These are phyloP conservation scores for Stropharia rugosoannulata DNA, from an alignment of 768 basidiomycete genomes.

Conservation along the genomic window DNA sequence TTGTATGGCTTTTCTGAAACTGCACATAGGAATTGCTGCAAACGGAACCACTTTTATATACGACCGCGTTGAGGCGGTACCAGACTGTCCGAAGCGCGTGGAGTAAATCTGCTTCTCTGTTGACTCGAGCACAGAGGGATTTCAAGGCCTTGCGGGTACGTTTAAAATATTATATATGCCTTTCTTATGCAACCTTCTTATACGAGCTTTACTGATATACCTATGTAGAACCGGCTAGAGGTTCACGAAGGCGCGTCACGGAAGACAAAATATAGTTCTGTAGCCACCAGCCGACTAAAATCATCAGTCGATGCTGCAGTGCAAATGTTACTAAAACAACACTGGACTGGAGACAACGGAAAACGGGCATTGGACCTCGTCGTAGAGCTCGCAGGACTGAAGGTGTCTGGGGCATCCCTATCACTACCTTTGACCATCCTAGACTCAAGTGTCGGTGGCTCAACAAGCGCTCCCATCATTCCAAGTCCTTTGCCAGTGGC, in stretches of 20 bases:
- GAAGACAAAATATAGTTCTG: constrained; percentile 20
- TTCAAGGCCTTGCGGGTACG: constrained; percentile 27
- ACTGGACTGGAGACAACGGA: constrained; percentile 27
- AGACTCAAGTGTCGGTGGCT: neutral
- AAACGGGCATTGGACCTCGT: constrained; percentile 25
- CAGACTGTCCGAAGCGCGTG: constrained; percentile 32
- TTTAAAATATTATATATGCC: neutral
- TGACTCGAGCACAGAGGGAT: constrained; percentile 32
- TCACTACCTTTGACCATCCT: neutral
- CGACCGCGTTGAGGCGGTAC: constrained; percentile 27
- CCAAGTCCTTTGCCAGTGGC: constrained; percentile 38
- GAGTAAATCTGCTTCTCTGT: constrained; percentile 33
- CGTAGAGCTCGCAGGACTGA: constrained; percentile 26
- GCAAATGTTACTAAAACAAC: constrained; percentile 18
- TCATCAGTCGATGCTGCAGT: constrained; percentile 30
- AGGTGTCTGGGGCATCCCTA: neutral
- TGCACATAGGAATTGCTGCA: constrained; percentile 24
- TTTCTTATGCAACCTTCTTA: neutral
- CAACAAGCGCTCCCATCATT: neutral
- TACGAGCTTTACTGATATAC: no score
- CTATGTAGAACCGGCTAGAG: neutral
- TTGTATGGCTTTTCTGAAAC: neutral
- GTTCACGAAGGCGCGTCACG: neutral
- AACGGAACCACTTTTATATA: constrained; percentile 33
- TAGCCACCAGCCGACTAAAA: constrained; percentile 28